phyloP scores from a whole-genome alignment of 2,329 filamentous ascomycete species.

The Xylogone sp. region DNA sequence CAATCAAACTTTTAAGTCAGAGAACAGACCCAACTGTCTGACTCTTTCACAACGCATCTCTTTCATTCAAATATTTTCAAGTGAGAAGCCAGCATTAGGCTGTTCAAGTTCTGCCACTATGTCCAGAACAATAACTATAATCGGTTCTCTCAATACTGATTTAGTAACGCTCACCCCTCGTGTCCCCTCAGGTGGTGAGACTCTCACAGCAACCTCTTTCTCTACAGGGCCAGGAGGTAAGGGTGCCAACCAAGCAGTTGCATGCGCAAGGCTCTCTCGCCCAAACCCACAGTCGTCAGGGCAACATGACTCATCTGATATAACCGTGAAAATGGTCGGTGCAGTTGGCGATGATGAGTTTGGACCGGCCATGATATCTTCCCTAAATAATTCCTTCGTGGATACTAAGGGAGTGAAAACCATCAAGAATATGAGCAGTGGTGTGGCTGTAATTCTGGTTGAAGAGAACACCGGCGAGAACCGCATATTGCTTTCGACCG shows the following conservation, averaged over 20 bases:
- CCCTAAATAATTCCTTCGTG: constrained; percentile 59
- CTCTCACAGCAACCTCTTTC: constrained; percentile 75
- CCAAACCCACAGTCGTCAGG: constrained; percentile 29
- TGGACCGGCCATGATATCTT: constrained; percentile 53
- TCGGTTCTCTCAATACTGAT: constrained; percentile 94
- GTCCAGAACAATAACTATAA: constrained; percentile 61
- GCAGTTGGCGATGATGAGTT: constrained; percentile 69
- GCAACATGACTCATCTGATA: constrained; percentile 18
- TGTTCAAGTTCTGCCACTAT: constrained; percentile 9
- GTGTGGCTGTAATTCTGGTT: constrained; percentile 72
- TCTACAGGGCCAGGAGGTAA: constrained; percentile 84
- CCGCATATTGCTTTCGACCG: constrained; percentile 69
- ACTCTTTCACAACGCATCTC: not conserved
- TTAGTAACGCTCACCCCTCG: constrained; percentile 84
- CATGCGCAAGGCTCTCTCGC: constrained; percentile 77
- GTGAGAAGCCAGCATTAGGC: not conserved
- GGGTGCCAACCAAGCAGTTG: constrained; percentile 92
- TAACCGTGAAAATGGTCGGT: constrained; percentile 66
- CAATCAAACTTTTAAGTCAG: too few relatives aligned
- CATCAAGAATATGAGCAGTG: constrained; percentile 50
- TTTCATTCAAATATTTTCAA: not conserved
- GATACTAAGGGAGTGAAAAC: constrained; percentile 51
- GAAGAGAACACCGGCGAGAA: constrained; percentile 72
- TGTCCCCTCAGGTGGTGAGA: constrained; percentile 81
- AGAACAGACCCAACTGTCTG: not conserved